Evolutionary conservation across 1,139 yeast species (phyloP).

Genomic region (Blastobotrys petasosporus): DNA sequence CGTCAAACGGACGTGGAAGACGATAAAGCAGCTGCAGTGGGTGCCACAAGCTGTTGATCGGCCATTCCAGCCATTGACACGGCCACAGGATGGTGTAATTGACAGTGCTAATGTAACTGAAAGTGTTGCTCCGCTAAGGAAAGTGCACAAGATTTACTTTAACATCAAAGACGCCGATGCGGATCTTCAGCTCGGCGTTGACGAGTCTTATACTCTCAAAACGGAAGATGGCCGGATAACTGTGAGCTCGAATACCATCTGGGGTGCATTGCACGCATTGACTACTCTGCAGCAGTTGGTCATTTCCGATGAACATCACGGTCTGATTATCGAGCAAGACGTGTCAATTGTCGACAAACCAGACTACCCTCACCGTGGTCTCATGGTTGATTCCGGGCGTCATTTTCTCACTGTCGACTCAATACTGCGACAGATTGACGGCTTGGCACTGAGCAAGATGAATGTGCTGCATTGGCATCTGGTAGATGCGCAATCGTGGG

Average conservation of each 20-base stretch:
- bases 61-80: slow-evolving; percentile 8
- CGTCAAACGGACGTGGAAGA: slow-evolving; percentile 15
- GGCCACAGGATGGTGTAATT: slow-evolving; percentile 2
- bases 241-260: slow-evolving; percentile 36
- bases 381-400: slow-evolving; percentile 42
- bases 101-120: not conserved
- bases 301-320: slow-evolving; percentile 9
- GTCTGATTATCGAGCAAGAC: slow-evolving; percentile 31
- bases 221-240: slow-evolving; percentile 17
- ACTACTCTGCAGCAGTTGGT: slow-evolving; percentile 42
- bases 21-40: slow-evolving; percentile 13
- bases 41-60: slow-evolving; percentile 16
- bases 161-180: slow-evolving; percentile 29
- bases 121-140: not conserved
- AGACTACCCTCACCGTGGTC: slow-evolving; percentile 39
- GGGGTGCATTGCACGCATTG: slow-evolving; percentile 45
- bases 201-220: slow-evolving; percentile 36
- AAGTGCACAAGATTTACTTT: not conserved
- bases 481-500: slow-evolving; percentile 45
- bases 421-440: slow-evolving; percentile 39
- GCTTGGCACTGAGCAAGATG: slow-evolving; percentile 40
- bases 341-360: slow-evolving; percentile 39
- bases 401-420: slow-evolving; percentile 36
- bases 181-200: slow-evolving; percentile 37
- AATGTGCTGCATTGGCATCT: slow-evolving; percentile 46